Evolutionary conservation across 2,329 filamentous ascomycete species (phyloP).

Genomic region (Drechslerella dactyloides): DNA sequence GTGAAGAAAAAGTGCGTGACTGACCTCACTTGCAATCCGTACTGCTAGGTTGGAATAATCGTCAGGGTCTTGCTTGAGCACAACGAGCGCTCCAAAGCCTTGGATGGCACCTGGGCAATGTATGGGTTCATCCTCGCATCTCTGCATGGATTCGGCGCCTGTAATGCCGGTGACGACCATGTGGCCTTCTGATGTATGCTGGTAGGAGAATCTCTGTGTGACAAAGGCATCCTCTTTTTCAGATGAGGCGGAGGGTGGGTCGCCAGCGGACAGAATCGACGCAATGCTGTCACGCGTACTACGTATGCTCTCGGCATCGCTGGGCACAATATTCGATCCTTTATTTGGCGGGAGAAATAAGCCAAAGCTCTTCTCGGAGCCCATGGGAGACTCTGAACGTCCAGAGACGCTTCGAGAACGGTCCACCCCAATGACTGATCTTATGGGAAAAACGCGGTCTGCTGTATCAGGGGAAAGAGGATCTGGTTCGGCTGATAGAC

Average conservation of each 20-base stretch:
- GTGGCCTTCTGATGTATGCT: slow-evolving; percentile 77
- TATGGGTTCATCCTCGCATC: slow-evolving; percentile 90
- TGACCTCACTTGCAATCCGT: slow-evolving; percentile 54
- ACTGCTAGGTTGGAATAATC: slow-evolving; percentile 59
- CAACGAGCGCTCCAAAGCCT: slow-evolving; percentile 77
- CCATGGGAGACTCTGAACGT: slow-evolving; percentile 27
- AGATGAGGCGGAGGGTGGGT: slow-evolving; percentile 23
- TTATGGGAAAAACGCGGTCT: slow-evolving; percentile 79
- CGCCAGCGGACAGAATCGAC: slow-evolving; percentile 25
- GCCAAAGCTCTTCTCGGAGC: slow-evolving; percentile 38
- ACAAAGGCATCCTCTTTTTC: slow-evolving; percentile 62
- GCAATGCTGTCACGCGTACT: slow-evolving; percentile 43
- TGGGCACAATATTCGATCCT: slow-evolving; percentile 19
- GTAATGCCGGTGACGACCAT: slow-evolving; percentile 81
- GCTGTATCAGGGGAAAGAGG: slow-evolving; percentile 54
- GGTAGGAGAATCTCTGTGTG: slow-evolving; percentile 78
- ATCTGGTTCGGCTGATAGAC: slow-evolving; percentile 16
- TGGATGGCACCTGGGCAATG: slow-evolving; percentile 84
- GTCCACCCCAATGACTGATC: slow-evolving; percentile 77
- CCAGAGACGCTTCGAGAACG: slow-evolving; percentile 59
- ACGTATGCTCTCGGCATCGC: slow-evolving; percentile 40
- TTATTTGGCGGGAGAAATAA: slow-evolving; percentile 4
- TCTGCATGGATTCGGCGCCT: slow-evolving; percentile 69
- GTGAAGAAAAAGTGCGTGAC: slow-evolving; percentile 67
- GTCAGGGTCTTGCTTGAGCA: slow-evolving; percentile 67